Conservation (phyloP, 2,329 filamentous ascomycete species). For the Fusarium stilboides region DNA sequence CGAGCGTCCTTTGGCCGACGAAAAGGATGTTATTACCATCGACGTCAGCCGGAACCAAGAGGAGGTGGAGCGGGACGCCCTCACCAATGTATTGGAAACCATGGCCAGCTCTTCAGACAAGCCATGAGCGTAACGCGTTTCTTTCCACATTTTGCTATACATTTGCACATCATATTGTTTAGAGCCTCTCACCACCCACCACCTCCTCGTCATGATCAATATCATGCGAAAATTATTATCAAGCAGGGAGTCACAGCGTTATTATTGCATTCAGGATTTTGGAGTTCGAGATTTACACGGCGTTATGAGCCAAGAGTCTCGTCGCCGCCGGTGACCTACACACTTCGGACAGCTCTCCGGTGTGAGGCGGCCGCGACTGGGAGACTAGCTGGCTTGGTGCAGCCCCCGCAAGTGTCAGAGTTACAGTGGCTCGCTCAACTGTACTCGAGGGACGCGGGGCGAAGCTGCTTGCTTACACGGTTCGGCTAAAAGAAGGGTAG, state of each 20-base stretch:
- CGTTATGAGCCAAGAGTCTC: slow-evolving; percentile 32
- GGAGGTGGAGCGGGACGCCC: slow-evolving; percentile 73
- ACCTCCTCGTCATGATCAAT: slow-evolving; percentile 21
- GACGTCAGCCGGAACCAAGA: slow-evolving; percentile 74
- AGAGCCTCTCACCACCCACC: slow-evolving; percentile 2
- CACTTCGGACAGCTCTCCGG: slow-evolving; percentile 43
- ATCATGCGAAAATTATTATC: slow-evolving; percentile 33
- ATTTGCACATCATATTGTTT: slow-evolving; percentile 5
- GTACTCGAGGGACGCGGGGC: slow-evolving; percentile 38
- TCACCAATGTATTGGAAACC: slow-evolving; percentile 69
- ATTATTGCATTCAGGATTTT: slow-evolving; percentile 27
- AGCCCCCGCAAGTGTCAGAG: slow-evolving; percentile 46
- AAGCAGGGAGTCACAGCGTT: slow-evolving; percentile 51
- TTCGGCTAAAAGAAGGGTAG: slow-evolving; percentile 39
- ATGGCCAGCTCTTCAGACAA: slow-evolving; percentile 55
- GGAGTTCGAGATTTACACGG: slow-evolving; percentile 38
- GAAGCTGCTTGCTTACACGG: slow-evolving; percentile 37
- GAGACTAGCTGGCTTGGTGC: slow-evolving; percentile 30
- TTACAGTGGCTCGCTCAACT: slow-evolving; percentile 39
- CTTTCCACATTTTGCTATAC: slow-evolving; percentile 4
- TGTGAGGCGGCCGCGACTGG: slow-evolving; percentile 17
- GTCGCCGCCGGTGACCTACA: slow-evolving; percentile 9
- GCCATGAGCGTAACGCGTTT: slow-evolving; percentile 28
- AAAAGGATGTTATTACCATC: slow-evolving; percentile 79
- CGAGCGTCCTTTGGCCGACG: slow-evolving; percentile 82